Base-by-base conservation (phyloP, 2,329 filamentous ascomycete species). In the Coleophoma eucalyptorum region DNA sequence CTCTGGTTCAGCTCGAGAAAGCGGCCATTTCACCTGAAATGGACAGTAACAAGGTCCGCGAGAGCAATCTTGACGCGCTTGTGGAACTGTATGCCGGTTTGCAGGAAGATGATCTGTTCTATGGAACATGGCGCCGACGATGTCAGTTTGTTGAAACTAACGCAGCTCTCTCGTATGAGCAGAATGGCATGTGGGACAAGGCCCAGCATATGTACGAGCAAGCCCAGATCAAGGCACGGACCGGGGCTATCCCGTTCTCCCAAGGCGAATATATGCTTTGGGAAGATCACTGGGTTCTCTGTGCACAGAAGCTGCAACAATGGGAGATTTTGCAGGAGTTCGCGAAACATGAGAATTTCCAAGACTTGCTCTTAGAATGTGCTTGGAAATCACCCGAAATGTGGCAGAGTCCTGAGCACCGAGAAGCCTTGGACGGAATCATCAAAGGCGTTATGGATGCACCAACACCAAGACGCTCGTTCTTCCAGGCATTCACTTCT, bases 111-210 rank as follows among this genome's bases (percentile, higher is more conserved):
- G 94, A 99, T 66, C 77, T 99, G 44, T 99, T 97, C 68, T 97
- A 99, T 58, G 94, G 94, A 8, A 95, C 92, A 0, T 99, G 94
- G 94, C 85, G 94, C 52, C 84, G 94, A 50, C 86, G 94, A 43
- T 96, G 92, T 67, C 90, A 96, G 58, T 99, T 96, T 64, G 88
- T 99, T 5, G 95, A 99, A 74, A 97, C 92, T 8, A 99, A 99
- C 65, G 90, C 94, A 13, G 94, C 92, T 1, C 76, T 99, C 7
- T 99, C 94, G 0, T 99, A 97, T 61, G 95, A 99, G 72, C 95
- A 99, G 67, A 96, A 96, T 62, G 94, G 94, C 44, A 96, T 97
- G 82, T 99, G 94, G 95, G 94, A 99, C 63, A 97, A 97, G 71
- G 92, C 95, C 1, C 95, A 99, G 71, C 89, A 89, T 64, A 87